These are phyloP conservation scores for Flaveria bidentis DNA, from an alignment of 129 eudicot genomes.

Conservation along the genomic window DNA sequence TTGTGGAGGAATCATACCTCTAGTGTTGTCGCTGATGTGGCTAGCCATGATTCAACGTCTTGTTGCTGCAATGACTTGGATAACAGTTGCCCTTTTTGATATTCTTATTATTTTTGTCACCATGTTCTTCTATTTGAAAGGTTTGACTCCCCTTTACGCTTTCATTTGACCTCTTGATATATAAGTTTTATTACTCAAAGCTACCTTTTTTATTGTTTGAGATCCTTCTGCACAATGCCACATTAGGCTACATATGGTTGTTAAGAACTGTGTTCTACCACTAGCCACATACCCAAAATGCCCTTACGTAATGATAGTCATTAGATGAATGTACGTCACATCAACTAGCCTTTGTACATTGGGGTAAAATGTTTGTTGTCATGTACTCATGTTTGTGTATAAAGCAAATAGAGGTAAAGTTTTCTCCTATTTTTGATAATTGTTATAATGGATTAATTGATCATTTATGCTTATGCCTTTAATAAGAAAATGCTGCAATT, in stretches of 20 bases:
- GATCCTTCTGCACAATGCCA: neutral
- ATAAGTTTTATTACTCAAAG: constrained; percentile 15
- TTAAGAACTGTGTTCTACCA: neutral
- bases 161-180: neutral
- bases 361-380: neutral
- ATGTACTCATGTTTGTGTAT: neutral
- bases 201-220: neutral
- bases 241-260: neutral
- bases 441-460: neutral
- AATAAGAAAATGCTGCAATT: constrained; percentile 14
- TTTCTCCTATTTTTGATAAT: neutral
- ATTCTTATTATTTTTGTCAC: constrained; percentile 79
- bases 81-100: constrained; percentile 72
- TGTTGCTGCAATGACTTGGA: constrained; percentile 96
- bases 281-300: constrained; percentile 17
- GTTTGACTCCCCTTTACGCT: constrained; percentile 36
- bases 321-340: neutral
- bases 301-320: constrained; percentile 14
- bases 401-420: neutral
- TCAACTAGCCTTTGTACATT: neutral
- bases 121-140: constrained; percentile 80
- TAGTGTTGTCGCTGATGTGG: constrained; percentile 75
- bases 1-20: constrained; percentile 90
- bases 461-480: constrained; percentile 1
- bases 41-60: constrained; percentile 88